Conservation (phyloP, 2,329 filamentous ascomycete genomes). For the Colletotrichum brevisporum region DNA sequence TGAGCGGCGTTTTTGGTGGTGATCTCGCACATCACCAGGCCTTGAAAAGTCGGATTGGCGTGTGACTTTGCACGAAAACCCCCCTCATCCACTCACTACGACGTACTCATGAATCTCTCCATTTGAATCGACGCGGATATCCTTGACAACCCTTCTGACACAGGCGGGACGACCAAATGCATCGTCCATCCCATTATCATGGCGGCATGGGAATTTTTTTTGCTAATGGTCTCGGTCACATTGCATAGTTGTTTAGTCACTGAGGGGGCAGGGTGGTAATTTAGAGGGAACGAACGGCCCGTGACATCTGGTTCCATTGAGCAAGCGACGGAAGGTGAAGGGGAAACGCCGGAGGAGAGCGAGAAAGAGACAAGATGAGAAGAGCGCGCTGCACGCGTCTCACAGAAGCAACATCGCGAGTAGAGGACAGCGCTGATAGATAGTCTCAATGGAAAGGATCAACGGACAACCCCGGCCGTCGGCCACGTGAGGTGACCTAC, state of each 20-base stretch:
- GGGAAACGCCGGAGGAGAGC: slow-evolving; percentile 12
- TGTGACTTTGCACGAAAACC: slow-evolving; percentile 10
- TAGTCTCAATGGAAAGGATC: slow-evolving; percentile 39
- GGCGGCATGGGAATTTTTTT: slow-evolving; percentile 36
- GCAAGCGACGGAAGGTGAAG: slow-evolving; percentile 7
- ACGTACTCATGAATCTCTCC: slow-evolving; percentile 35
- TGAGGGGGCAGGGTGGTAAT: slow-evolving; percentile 34
- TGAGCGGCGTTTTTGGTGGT: slow-evolving; percentile 15
- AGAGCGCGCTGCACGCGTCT: slow-evolving; percentile 18
- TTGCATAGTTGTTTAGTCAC: slow-evolving; percentile 40
- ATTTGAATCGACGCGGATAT: slow-evolving; percentile 38
- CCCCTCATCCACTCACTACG: slow-evolving; percentile 26
- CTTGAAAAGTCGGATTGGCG: background rate
- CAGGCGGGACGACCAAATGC: slow-evolving; percentile 35
- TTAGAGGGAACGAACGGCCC: slow-evolving; percentile 34
- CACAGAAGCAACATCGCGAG: slow-evolving; percentile 22
- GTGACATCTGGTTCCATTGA: slow-evolving; percentile 30
- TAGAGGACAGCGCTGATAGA: slow-evolving; percentile 36
- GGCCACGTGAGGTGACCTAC: background rate
- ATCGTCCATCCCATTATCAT: slow-evolving; percentile 37
- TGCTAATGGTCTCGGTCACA: slow-evolving; percentile 40
- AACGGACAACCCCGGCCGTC: slow-evolving; percentile 7
- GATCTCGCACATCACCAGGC: background rate
- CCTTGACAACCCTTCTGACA: slow-evolving; percentile 38
- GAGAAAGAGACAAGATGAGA: slow-evolving; percentile 2